Evolutionary conservation across 208 protist genomes (phyloP), one percentile per base, ranked within the genome.

Genomic region (Leishmania amazonensis): DNA sequence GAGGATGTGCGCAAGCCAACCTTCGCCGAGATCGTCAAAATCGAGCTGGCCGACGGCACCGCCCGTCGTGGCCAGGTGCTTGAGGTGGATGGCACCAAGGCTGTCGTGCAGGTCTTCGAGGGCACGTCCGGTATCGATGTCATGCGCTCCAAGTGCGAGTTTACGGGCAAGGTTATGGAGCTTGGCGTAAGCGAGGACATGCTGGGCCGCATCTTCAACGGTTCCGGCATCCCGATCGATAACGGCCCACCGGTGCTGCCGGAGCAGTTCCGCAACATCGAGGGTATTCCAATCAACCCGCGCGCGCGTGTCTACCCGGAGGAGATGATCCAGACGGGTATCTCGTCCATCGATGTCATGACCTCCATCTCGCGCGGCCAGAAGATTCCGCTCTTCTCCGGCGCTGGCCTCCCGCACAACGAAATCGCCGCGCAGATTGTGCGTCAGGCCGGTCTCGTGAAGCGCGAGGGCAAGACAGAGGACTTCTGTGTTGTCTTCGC

Each of bases 291-390:
- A 51, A 99, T 99, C 91, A 99, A 99, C 96, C 99, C 99, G 11
- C 98, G 92, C 58, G 90, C 93, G 11, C 96, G 99, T 81, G 98
- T 99, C 65, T 99, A 99, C 95, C 99, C 99, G 42, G 93, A 99
- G 96, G 99, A 99, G 91, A 99, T 99, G 99, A 99, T 99, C 85
- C 99, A 99, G 94, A 99, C 99, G 15, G 99, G 99, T 90, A 99
- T 99, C 84, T 99, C 98, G 40, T 98, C 99, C 79, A 99, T 99
- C 80, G 99, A 99, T 88, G 96, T 99, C 60, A 99, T 99, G 99
- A 99, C 99, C 81, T 99, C 97, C 64, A 99, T 99, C 86, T 99
- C 99, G 65, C 96, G 99, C 89, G 99, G 99, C 15, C 99, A 99
- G 94, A 99, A 99, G 97, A 99, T 99, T 88, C 99, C 99, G 51